Percentiles rank a stretch among this genome's conserved stretches.
phyloP scores from a whole-genome alignment of 2,329 filamentous ascomycete species.

The Penicillium sp. region DNA sequence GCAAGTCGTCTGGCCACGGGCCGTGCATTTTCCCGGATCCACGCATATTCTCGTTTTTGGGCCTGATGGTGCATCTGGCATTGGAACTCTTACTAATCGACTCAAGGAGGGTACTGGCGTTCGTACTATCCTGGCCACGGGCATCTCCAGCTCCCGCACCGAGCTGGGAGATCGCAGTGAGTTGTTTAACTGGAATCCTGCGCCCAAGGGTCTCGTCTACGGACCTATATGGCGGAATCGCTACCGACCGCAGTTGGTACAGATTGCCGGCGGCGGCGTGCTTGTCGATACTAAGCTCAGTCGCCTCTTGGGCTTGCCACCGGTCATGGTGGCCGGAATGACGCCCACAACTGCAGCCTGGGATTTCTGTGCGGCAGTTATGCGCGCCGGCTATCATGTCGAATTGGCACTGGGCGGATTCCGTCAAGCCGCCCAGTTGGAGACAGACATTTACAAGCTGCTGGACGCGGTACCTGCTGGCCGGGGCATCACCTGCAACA shows the following conservation, averaged over 20 bases:
- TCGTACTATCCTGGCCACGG: background rate
- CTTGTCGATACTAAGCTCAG: slow-evolving; percentile 96
- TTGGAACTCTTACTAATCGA: slow-evolving; percentile 26
- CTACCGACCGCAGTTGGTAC: background rate
- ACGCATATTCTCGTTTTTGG: slow-evolving; percentile 37
- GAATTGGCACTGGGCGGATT: slow-evolving; percentile 89
- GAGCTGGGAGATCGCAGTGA: background rate
- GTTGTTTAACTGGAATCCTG: background rate
- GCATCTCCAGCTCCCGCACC: background rate
- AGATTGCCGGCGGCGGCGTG: background rate
- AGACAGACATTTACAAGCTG: slow-evolving; percentile 49
- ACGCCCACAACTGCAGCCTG: slow-evolving; percentile 83
- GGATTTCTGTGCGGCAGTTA: slow-evolving; percentile 88
- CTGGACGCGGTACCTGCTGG: slow-evolving; percentile 54
- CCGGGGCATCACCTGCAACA: slow-evolving; percentile 81
- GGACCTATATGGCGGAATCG: background rate
- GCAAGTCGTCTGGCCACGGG: slow-evolving; percentile 25
- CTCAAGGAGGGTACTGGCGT: slow-evolving; percentile 30
- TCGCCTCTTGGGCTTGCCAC: slow-evolving; percentile 75
- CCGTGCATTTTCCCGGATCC: slow-evolving; percentile 21
- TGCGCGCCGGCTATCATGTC: slow-evolving; percentile 93
- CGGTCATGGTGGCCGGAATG: slow-evolving; percentile 89
- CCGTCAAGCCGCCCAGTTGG: slow-evolving; percentile 45
- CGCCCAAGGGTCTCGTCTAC: background rate
- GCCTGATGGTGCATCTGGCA: slow-evolving; percentile 26